Percentiles rank a stretch among this genome's conserved stretches.
These are phyloP conservation scores for Cordyceps javanica DNA, from an alignment of 2,329 filamentous ascomycete genomes.

Conservation along the genomic window DNA sequence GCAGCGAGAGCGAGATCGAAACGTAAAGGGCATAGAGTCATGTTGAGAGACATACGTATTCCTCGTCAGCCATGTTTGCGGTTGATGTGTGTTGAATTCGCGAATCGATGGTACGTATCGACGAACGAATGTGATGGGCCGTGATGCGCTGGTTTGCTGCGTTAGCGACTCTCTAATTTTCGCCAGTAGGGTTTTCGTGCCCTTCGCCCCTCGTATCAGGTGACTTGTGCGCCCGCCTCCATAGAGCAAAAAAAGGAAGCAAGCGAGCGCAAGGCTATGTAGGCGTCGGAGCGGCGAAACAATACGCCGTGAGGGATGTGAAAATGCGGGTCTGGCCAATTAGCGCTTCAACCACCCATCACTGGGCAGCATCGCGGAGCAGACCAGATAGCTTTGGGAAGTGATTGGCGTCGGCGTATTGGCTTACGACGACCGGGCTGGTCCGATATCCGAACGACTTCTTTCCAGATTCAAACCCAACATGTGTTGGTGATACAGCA, in stretches of 20 bases:
- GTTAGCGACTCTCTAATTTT: conserved; percentile 24
- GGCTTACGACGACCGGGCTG: background rate
- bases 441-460: background rate
- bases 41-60: conserved; percentile 65
- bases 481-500: background rate
- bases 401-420: conserved; percentile 1
- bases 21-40: background rate
- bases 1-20: conserved; percentile 1
- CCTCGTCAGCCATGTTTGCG: conserved; percentile 80
- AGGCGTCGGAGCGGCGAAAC: background rate
- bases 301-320: background rate
- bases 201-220: conserved; percentile 31
- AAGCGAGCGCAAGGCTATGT: background rate
- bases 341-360: background rate
- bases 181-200: conserved; percentile 35
- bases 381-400: background rate
- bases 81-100: conserved; percentile 37
- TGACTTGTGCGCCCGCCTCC: conserved; percentile 18
- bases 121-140: conserved; percentile 33
- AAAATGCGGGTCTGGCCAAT: background rate
- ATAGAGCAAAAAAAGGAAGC: background rate
- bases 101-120: conserved; percentile 37
- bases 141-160: conserved; percentile 24
- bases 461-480: background rate
- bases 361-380: background rate